These are phyloP conservation scores for Sporothrix phasma DNA, from an alignment of 2,329 filamentous ascomycete genomes.

Conservation along the genomic window DNA sequence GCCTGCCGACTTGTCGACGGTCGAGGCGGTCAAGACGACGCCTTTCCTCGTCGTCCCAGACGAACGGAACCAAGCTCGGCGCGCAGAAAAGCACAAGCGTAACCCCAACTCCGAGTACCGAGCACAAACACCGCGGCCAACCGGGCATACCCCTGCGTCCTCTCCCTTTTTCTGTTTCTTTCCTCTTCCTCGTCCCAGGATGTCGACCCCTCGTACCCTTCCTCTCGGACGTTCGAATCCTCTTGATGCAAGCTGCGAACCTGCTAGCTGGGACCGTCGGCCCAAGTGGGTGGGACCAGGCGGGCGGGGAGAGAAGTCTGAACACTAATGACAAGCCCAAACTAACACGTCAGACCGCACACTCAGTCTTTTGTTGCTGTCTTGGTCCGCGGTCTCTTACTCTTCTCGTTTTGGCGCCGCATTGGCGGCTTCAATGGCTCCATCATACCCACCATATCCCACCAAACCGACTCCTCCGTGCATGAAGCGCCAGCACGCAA, in stretches of 20 bases:
- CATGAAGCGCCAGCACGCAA: background rate
- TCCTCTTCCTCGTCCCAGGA: background rate
- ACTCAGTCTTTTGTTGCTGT: no score
- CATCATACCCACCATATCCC: no score
- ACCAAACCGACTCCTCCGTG: background rate
- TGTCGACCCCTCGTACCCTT: background rate
- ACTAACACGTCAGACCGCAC: no score
- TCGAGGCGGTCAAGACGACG: constrained; percentile 1
- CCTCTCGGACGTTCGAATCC: background rate
- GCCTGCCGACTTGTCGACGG: background rate
- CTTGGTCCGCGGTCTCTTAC: no score
- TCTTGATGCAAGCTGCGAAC: constrained; percentile 1
- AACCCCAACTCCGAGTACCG: background rate
- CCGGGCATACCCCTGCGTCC: background rate
- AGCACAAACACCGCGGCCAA: background rate
- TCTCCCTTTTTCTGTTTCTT: no score
- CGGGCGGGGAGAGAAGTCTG: background rate
- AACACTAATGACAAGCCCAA: no score
- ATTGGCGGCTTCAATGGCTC: no score
- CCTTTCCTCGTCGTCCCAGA: background rate
- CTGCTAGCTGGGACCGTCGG: background rate
- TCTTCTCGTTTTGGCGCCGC: background rate
- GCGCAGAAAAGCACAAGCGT: background rate
- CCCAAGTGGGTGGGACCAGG: constrained; percentile 1
- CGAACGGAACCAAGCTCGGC: background rate